These are phyloP conservation scores for Caloboletus firmus DNA, from an alignment of 1,284 basidiomycete genomes.

Conservation along the genomic window DNA sequence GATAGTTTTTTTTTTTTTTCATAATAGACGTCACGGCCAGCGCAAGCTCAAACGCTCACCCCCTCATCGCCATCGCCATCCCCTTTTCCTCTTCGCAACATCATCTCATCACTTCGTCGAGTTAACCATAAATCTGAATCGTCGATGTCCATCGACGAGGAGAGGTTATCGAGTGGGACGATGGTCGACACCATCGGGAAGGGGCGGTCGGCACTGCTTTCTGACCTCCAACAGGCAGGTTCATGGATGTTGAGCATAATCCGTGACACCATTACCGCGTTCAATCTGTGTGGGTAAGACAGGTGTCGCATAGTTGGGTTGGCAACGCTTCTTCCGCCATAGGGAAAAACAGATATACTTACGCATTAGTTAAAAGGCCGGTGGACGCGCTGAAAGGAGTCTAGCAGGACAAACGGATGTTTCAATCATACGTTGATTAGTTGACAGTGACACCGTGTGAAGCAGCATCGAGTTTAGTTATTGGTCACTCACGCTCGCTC, in stretches of 20 bases:
- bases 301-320: neutral
- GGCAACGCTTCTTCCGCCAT: neutral
- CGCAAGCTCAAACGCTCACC: too few relatives aligned
- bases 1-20: too few relatives aligned
- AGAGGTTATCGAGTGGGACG: neutral
- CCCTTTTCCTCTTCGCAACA: neutral
- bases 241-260: constrained; percentile 46
- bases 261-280: constrained; percentile 42
- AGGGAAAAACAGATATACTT: neutral
- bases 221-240: constrained; percentile 6
- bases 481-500: constrained; percentile 3
- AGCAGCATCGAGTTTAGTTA: neutral
- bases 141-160: neutral
- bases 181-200: constrained; percentile 1
- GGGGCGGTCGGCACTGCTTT: too few relatives aligned
- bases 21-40: neutral
- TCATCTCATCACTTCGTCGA: neutral
- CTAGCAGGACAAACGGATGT: neutral
- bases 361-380: constrained; percentile 7
- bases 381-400: neutral
- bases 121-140: neutral
- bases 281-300: constrained; percentile 33
- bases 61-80: too few relatives aligned
- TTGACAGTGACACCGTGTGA: neutral
- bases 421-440: neutral